Conservation (phyloP, 2,329 filamentous ascomycete genomes). For the Verticillium tricorpus region DNA sequence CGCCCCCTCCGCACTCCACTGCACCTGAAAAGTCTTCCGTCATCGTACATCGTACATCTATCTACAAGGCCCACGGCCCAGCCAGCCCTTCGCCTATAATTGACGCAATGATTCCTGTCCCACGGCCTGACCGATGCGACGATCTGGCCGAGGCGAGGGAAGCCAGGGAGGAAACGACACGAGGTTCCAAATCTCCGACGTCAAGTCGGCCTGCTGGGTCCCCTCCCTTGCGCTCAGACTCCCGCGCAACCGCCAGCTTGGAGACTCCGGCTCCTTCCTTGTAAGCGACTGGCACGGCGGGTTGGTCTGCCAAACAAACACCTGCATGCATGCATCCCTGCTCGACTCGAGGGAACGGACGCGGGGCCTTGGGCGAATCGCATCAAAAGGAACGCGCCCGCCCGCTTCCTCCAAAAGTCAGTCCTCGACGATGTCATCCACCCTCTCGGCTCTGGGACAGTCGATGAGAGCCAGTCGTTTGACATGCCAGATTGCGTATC, state of each 20-base stretch:
- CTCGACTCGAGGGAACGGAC: neutral
- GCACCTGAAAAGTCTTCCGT: neutral
- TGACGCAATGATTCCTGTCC: neutral
- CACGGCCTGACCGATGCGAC: neutral
- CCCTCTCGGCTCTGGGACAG: neutral
- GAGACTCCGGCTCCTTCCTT: neutral
- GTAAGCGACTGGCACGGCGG: neutral
- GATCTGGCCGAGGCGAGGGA: neutral
- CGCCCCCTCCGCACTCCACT: neutral
- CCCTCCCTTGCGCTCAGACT: neutral
- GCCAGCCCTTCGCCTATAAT: neutral
- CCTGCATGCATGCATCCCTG: neutral
- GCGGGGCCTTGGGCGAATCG: neutral
- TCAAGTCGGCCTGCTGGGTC: neutral
- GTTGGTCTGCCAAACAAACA: neutral
- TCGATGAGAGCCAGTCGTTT: neutral
- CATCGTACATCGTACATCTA: neutral
- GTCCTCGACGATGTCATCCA: neutral
- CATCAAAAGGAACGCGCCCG: neutral
- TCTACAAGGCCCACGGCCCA: neutral
- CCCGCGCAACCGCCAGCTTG: neutral
- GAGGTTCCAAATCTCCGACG: neutral
- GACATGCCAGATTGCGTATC: neutral
- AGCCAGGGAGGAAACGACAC: neutral
- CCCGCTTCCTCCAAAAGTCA: neutral